These are phyloP conservation scores for Neopestalotiopsis clavispora DNA, from an alignment of 2,329 filamentous ascomycete species.

Conservation along the genomic window DNA sequence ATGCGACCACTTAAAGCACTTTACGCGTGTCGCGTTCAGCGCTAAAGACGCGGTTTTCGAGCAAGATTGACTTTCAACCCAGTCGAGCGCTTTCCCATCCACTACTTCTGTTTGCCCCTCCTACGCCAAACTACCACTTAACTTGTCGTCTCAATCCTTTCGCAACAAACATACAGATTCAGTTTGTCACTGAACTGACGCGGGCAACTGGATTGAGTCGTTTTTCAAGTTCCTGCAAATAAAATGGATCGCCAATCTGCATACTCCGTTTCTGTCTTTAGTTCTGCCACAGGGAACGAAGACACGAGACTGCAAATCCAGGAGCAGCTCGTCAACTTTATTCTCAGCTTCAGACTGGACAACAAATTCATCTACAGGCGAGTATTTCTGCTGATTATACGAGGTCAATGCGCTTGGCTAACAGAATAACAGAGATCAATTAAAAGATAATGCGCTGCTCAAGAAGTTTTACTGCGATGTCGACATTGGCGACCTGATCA, in stretches of 20 bases:
- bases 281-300: slow-evolving; percentile 67
- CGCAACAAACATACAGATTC: not conserved
- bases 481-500: slow-evolving; percentile 93
- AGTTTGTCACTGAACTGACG: not conserved
- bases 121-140: not conserved
- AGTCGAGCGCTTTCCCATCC: not conserved
- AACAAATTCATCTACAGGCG: slow-evolving; percentile 95
- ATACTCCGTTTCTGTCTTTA: slow-evolving; percentile 83
- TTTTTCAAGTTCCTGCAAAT: slow-evolving; percentile 14
- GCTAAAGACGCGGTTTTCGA: not conserved
- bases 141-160: slow-evolving; percentile 8
- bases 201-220: slow-evolving; percentile 1
- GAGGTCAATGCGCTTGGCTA: not conserved
- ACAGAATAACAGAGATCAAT: slow-evolving; percentile 74
- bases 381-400: slow-evolving; percentile 21
- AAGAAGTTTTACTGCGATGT: slow-evolving; percentile 97
- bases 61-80: not conserved
- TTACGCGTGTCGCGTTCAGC: not conserved
- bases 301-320: slow-evolving; percentile 77
- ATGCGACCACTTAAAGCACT: slow-evolving; percentile 2
- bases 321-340: slow-evolving; percentile 83
- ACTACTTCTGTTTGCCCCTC: not conserved
- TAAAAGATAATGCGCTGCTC: slow-evolving; percentile 90
- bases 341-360: slow-evolving; percentile 91
- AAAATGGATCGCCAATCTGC: slow-evolving; percentile 87